These are phyloP conservation scores for Saccharum hybrid DNA, from an alignment of 202 grass and related monocot genomes.

Conservation along the genomic window DNA sequence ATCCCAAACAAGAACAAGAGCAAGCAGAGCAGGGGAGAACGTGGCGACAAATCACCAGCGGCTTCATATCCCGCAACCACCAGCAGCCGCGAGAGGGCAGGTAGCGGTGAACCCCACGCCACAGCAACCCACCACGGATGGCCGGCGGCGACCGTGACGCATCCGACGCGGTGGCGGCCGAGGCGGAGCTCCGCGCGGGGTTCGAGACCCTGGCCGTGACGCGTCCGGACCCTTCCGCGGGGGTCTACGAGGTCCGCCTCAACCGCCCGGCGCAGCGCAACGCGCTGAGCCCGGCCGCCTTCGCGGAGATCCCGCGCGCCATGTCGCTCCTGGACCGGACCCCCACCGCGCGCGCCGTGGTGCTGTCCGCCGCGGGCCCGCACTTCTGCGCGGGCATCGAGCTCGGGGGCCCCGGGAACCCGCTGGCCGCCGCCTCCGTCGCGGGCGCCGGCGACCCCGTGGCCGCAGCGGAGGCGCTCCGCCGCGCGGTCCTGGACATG, in stretches of 20 bases:
- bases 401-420: constrained; percentile 47
- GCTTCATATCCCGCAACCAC: neutral
- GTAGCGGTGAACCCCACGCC: neutral
- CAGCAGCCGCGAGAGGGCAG: neutral
- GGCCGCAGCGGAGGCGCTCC: constrained; percentile 43
- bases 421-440: constrained; percentile 11
- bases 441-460: constrained; percentile 42
- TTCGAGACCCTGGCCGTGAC: constrained; percentile 65
- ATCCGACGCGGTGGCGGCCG: too few relatives aligned
- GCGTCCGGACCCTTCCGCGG: constrained; percentile 52
- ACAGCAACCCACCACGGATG: constrained; percentile 11
- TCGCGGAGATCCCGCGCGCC: constrained; percentile 78
- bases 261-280: constrained; percentile 72
- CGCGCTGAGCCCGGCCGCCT: too few relatives aligned
- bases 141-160: constrained; percentile 35
- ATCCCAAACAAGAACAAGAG: constrained; percentile 9
- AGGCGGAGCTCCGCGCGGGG: constrained; percentile 62
- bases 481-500: constrained; percentile 58
- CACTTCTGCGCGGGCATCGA: constrained; percentile 84
- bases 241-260: constrained; percentile 72
- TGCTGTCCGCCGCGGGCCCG: constrained; percentile 58
- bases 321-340: constrained; percentile 70
- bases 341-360: constrained; percentile 64
- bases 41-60: neutral
- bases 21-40: neutral